Conservation (phyloP, 163 green algal species). For the Scenedesmus sp. region DNA sequence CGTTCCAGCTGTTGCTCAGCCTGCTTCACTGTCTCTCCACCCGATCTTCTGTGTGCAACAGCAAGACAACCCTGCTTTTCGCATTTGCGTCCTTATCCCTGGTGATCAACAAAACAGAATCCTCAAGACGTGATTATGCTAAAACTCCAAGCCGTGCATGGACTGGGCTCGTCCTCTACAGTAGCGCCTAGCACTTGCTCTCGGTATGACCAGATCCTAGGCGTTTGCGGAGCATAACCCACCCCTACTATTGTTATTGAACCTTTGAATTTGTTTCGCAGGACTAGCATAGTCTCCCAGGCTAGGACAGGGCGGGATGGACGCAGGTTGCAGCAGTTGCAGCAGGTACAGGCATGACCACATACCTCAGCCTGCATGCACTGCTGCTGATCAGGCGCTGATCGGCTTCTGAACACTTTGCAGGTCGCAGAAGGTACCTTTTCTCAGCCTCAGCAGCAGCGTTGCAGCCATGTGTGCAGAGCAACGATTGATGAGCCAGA, state of each 20-base stretch:
- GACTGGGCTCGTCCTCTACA: not conserved
- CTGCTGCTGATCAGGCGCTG: not conserved
- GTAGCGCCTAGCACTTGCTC: slow-evolving; percentile 6
- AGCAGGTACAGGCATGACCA: slow-evolving; percentile 26
- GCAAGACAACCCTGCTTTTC: not conserved
- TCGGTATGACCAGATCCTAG: not conserved
- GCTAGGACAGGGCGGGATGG: not conserved
- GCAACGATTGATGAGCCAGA: slow-evolving; percentile 60
- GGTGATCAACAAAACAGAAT: not conserved
- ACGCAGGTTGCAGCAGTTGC: not conserved
- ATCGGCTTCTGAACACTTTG: not conserved
- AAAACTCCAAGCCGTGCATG: not conserved
- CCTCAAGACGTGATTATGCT: not conserved
- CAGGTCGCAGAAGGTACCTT: not conserved
- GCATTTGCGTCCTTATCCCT: not conserved
- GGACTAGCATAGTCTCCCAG: not conserved
- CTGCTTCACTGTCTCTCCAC: not conserved
- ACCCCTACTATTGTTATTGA: not conserved
- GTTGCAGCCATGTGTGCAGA: slow-evolving; percentile 43
- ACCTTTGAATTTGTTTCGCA: not conserved
- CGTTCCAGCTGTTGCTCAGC: too few relatives aligned
- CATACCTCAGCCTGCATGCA: not conserved
- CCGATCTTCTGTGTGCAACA: not conserved
- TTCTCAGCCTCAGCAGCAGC: slow-evolving; percentile 22
- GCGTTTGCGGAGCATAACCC: not conserved